These are phyloP conservation scores for Suhomyces faveliae DNA, from an alignment of 805 yeast genomes.

Conservation along the genomic window DNA sequence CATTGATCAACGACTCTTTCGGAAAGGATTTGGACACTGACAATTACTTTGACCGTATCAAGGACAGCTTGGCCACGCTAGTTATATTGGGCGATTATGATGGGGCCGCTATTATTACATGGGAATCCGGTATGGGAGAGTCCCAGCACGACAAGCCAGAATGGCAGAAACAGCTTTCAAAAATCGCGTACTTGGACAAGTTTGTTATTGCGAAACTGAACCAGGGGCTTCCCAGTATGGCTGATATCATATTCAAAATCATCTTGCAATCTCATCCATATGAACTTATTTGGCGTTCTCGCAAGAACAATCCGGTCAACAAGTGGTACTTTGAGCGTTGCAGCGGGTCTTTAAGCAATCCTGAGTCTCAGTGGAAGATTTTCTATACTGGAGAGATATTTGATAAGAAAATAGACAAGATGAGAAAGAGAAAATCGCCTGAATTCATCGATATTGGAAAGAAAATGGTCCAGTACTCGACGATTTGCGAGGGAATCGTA, in stretches of 20 bases:
- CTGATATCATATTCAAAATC: constrained; percentile 87
- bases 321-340: constrained; percentile 97
- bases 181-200: constrained; percentile 83
- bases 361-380: constrained; percentile 39
- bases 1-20: constrained; percentile 76
- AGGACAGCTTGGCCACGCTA: constrained; percentile 66
- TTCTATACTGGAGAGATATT: constrained; percentile 43
- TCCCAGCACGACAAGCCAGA: constrained; percentile 9
- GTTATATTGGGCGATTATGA: constrained; percentile 92
- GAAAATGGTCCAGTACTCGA: constrained; percentile 47
- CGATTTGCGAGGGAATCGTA: constrained; percentile 54
- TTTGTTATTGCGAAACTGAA: constrained; percentile 82
- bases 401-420: constrained; percentile 31
- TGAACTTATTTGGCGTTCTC: constrained; percentile 88
- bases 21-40: constrained; percentile 62
- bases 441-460: constrained; percentile 21
- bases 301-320: constrained; percentile 84
- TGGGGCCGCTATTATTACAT: constrained; percentile 90
- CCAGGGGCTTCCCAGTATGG: constrained; percentile 92
- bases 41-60: constrained; percentile 66
- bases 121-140: constrained; percentile 48
- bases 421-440: constrained; percentile 13
- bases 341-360: constrained; percentile 53
- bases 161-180: constrained; percentile 12
- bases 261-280: constrained; percentile 65